Base-by-base conservation (phyloP, 2,329 filamentous ascomycete genomes). In the Colletotrichum lindemuthianum region DNA sequence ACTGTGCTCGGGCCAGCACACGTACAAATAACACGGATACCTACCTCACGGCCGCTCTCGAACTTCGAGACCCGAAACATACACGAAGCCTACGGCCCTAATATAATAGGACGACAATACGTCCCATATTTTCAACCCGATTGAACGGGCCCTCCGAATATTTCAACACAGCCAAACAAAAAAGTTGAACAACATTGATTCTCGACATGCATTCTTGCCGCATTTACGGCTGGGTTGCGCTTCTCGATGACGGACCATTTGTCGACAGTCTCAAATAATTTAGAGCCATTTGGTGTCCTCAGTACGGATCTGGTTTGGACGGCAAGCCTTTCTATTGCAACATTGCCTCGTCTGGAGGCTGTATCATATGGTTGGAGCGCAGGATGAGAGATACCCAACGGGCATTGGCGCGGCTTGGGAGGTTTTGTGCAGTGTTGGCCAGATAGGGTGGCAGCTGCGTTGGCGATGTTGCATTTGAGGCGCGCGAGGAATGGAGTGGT, bases 301-400 rank as follows among this genome's bases (percentile, higher is more conserved):
- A 41, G 47, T 16, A 51, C 36, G 51, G 40, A 41, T 56, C 45
- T 24, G 4, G 24, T 24, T 24, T 24, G 24, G 24, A 24, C 24
- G 24, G 40, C 45, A 36, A 33, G 48, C 34, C 40, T 41, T 39
- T 61, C 40, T 55, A 60, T 45, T 48, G 15, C 61, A 32, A 50
- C 34, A 50, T 56, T 24, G 4, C 24, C 50, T 60, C 24, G 47
- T 45, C 43, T 51, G 52, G 58, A 61, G 61, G 59, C 51, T 54
- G 52, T 63, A 57, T 64, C 52, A 48, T 63, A 47, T 33, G 40
- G 58, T 58, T 24, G 59, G 48, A 63, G 52, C 52, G 39, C 33
- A 59, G 60, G 61, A 43, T 24, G 50, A 52, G 59, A 59, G 54
- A 64, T 66, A 59, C 60, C 63, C 63, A 64, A 64, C 32, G 52